Percentiles rank a stretch among this genome's conserved stretches.
Conservation (phyloP, 2,329 filamentous ascomycete genomes). For the Hymenoscyphus scutula region DNA sequence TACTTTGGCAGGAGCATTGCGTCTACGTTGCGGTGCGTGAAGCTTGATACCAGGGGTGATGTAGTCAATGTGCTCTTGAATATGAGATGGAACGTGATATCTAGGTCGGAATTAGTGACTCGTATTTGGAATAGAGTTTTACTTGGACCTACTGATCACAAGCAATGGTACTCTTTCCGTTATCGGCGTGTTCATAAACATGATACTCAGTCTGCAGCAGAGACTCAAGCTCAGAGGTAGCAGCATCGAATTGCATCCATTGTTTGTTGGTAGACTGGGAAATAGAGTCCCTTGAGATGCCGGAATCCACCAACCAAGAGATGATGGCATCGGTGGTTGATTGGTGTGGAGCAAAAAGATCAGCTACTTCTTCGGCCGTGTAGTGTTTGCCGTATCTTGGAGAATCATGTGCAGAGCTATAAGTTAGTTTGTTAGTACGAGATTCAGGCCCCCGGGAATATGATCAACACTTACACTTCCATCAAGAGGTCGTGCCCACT, state of each 20-base stretch:
- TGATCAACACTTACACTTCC: slow-evolving; percentile 35
- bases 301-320: slow-evolving; percentile 51
- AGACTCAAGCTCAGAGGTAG: slow-evolving; percentile 43
- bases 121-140: background rate
- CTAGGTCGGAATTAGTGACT: slow-evolving; percentile 12
- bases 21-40: slow-evolving; percentile 45
- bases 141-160: slow-evolving; percentile 24
- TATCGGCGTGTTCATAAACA: slow-evolving; percentile 45
- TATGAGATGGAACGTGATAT: slow-evolving; percentile 30
- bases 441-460: background rate
- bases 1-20: slow-evolving; percentile 18
- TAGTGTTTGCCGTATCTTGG: slow-evolving; percentile 48
- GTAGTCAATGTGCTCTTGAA: slow-evolving; percentile 33
- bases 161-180: slow-evolving; percentile 41
- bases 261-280: slow-evolving; percentile 41
- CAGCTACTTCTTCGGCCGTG: slow-evolving; percentile 40
- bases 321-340: slow-evolving; percentile 50
- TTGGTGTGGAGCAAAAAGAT: slow-evolving; percentile 42
- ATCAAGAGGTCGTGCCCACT: slow-evolving; percentile 43
- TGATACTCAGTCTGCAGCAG: slow-evolving; percentile 51
- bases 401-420: slow-evolving; percentile 42
- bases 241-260: slow-evolving; percentile 37
- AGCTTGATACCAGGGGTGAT: slow-evolving; percentile 34
- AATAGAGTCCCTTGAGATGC: slow-evolving; percentile 49
- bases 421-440: background rate